Evolutionary conservation across 805 yeast species (phyloP), one percentile per base, ranked within the genome.

Genomic region (Saitoella complicata): DNA sequence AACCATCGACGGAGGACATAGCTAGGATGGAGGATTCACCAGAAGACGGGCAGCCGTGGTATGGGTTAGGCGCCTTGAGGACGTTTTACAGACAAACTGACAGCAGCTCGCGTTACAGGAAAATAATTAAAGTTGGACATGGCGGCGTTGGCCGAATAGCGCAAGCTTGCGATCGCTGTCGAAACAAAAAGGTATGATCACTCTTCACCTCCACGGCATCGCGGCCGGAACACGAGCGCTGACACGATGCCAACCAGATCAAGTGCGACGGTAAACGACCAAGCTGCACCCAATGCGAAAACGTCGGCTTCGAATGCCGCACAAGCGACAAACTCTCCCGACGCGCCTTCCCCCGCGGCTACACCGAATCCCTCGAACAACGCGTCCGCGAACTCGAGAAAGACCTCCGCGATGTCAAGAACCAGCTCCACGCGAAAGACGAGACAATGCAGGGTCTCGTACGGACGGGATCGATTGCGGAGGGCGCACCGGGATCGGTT

Each of bases 261-360:
- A 72, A 77, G 46, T 81, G 93, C 63, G 88, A 81, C 53, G 91
- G 91, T 1, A 71, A 72, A 46, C 55, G 70, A 31, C 70, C 75
- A 3, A 75, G 72, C 52, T 86, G 96, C 58, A 73, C 88, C 0
- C 80, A 81, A 48, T 86, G 96, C 66, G 77, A 75, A 8, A 70
- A 76, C 5, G 91, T 83, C 3, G 95, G 95, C 3, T 71, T 86
- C 46, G 88, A 83, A 50, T 86, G 96, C 60, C 79, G 79, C 46
- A 80, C 84, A n/a, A 77, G 87, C 11, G 95, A 86, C 57, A 79
- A 80, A 53, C 66, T 86, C n/a, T 73, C 87, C 0, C 70, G 95
- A 46, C 68, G 87, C 50, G 88, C 94, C 0, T 86, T 79, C 55
- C 95, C 95, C 0, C 70, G 93, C 57, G 95, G 95, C 0, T 86